Percentiles rank a stretch among this genome's conserved stretches.
Conservation (phyloP, 805 yeast species). For the Saturnispora saitoi region DNA sequence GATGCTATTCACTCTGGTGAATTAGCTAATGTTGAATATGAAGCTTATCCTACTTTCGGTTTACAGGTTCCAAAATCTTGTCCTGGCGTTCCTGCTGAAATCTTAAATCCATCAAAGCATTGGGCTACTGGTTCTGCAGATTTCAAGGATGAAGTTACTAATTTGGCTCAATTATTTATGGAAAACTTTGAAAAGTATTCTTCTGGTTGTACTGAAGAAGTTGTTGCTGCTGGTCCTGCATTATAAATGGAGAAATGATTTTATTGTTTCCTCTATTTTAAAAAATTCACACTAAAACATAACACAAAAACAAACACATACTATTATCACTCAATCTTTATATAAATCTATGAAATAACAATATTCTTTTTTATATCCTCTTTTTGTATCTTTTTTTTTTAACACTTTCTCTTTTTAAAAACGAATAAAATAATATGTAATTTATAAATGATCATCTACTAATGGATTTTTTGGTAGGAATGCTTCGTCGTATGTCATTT, state of each 20-base stretch:
- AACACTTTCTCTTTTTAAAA: neutral
- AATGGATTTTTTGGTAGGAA: constrained; percentile 7
- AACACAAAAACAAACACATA: neutral
- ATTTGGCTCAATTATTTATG: constrained; percentile 68
- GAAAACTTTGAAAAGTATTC: constrained; percentile 84
- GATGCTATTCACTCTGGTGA: constrained; percentile 92
- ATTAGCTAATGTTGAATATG: constrained; percentile 70
- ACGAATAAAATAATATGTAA: neutral
- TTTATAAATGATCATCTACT: constrained; percentile 6
- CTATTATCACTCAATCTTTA: neutral
- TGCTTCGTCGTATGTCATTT: constrained; percentile 9
- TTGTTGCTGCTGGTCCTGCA: constrained; percentile 87
- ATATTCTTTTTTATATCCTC: neutral
- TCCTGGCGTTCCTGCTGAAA: constrained; percentile 73
- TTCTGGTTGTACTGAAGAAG: constrained; percentile 76
- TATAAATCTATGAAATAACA: neutral
- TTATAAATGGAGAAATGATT: constrained; percentile 21
- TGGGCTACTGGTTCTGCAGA: constrained; percentile 59
- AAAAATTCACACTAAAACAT: neutral
- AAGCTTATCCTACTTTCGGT: constrained; percentile 78
- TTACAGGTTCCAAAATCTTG: constrained; percentile 77
- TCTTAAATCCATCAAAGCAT: constrained; percentile 78
- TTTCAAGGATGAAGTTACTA: constrained; percentile 46
- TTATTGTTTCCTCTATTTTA: too few species aligned
- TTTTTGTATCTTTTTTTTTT: neutral